Evolutionary conservation across 139 green algal species (phyloP), one percentile per base, ranked within the genome.

Genomic region (Chlamydomonas sphaeroides): DNA sequence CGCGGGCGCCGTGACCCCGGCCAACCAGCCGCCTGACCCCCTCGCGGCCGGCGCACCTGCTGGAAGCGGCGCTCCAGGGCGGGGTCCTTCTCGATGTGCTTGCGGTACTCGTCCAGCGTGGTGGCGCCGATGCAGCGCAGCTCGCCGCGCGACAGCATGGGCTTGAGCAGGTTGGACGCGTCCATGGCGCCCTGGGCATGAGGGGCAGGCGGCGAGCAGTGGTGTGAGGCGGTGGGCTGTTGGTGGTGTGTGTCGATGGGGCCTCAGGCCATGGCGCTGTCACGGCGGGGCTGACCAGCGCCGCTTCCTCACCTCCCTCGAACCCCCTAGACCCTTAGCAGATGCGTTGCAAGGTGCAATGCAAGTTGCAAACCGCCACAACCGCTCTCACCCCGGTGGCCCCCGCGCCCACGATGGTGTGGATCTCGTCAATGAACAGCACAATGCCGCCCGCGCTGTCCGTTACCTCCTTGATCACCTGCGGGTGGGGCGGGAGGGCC

Each of bases 41-140:
- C n/a, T n/a, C n/a, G n/a, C n/a, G n/a, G n/a, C n/a, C n/a, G n/a
- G n/a, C n/a, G n/a, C n/a, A 87, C 84, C 87, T 96, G 92, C 90
- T 98, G 95, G 91, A 98, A 98, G 33, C 97, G 90, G 30, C 97
- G 89, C 93, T 99, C 97, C 82, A 99, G 89, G 0, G 97, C 97
- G 11, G 97, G 93, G 89, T 99, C 97, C 92, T 99, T 99, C 93
- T 99, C 97, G 68, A 99, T 99, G 93, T 99, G 96, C 91, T 99
- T 95, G 53, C 97, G 87, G 91, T 98, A 98, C 93, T 99, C 96
- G 74, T 99, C 95, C 68, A 99, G 91, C 11, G 96, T 99, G 42
- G 96, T 99, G 71, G 96, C 96, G 59, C 97, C 97, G 51, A 99
- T 99, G 92, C 96, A 99, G 62, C 97, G 91, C 88, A 99, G 94